Evolutionary conservation across 2,329 filamentous ascomycete genomes (phyloP), one percentile per base, ranked within the genome.

Genomic region (Amphichorda felina): DNA sequence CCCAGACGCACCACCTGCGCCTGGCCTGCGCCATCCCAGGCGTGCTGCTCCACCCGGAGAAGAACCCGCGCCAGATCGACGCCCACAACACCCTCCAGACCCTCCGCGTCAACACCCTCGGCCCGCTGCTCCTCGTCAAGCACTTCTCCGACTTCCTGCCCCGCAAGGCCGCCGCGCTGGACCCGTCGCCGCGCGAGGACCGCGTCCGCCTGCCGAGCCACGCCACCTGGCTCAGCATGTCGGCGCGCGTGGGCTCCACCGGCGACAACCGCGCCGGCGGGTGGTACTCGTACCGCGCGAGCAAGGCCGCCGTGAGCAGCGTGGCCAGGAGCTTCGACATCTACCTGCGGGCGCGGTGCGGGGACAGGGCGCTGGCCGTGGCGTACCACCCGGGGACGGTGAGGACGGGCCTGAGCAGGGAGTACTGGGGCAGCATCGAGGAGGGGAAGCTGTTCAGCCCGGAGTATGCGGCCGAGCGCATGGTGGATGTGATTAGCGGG

Each of bases 321-420:
- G 39, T 86, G 10, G 73, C 74, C 7, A 82, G 78, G 57, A 80
- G 72, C 6, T 76, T 86, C 41, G 84, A 91, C 51, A 66, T 81
- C 19, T 71, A 77, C 49, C 57, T 91, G 22, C 56, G 56, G 25
- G 61, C 67, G 4, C 64, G 67, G 29, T 68, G 70, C 39, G 75
- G 68, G 0, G 68, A 71, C 1, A 75, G 72, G 35, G 82, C 80
- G 0, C 63, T 86, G 43, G 75, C 75, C 1, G 59, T 93, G 9
- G 71, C 70, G 8, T 68, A 91, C 49, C 85, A 91, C 56, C 85
- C 85, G 1, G 84, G 85, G 3, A 91, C 84, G 1, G 83, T 91
- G 33, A 77, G 70, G 60, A 91, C 84, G 34, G 77, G 70, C 8
- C 59, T 93, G 41, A 85, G 77, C 42, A 68, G 64, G 47, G 75